These are phyloP conservation scores for Corrigiola litoralis DNA, from an alignment of 179 eudicot genomes.

Conservation along the genomic window DNA sequence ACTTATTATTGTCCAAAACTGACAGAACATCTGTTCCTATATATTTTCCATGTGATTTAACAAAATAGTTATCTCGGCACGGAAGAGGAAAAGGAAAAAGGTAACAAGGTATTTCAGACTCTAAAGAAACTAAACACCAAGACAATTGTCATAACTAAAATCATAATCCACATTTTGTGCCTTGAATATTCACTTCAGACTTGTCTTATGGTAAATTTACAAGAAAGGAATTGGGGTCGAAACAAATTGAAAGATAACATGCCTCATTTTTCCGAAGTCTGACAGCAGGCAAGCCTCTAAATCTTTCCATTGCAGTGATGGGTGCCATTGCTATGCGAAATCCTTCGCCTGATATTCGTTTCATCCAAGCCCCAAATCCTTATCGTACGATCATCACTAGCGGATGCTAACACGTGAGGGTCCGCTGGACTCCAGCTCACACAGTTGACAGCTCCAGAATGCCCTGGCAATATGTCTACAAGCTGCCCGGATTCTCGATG, in stretches of 20 bases:
- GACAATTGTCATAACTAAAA: slow-evolving; percentile 13
- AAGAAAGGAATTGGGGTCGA: slow-evolving; percentile 10
- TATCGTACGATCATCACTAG: slow-evolving; percentile 70
- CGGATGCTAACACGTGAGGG: slow-evolving; percentile 75
- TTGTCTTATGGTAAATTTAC: slow-evolving; percentile 22
- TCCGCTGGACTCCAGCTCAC: slow-evolving; percentile 71
- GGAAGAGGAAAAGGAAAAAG: background rate
- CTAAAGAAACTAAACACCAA: background rate
- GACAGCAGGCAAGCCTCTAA: background rate
- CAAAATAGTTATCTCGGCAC: background rate
- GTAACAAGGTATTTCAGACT: slow-evolving; percentile 2
- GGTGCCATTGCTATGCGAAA: slow-evolving; percentile 25
- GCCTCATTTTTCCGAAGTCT: slow-evolving; percentile 16
- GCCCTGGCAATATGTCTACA: slow-evolving; percentile 53
- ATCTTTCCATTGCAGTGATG: slow-evolving; percentile 27
- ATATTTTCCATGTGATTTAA: background rate
- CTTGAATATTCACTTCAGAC: slow-evolving; percentile 25
- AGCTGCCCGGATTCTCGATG: slow-evolving; percentile 57
- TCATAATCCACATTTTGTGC: slow-evolving; percentile 26
- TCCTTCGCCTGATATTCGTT: slow-evolving; percentile 11
- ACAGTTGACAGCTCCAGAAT: slow-evolving; percentile 70
- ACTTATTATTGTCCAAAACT: too few relatives aligned
- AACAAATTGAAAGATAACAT: slow-evolving; percentile 19
- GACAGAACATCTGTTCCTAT: too few relatives aligned
- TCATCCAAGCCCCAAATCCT: slow-evolving; percentile 59